Base-by-base conservation (phyloP, 495 filamentous ascomycete genomes). In the Cercophora samala region DNA sequence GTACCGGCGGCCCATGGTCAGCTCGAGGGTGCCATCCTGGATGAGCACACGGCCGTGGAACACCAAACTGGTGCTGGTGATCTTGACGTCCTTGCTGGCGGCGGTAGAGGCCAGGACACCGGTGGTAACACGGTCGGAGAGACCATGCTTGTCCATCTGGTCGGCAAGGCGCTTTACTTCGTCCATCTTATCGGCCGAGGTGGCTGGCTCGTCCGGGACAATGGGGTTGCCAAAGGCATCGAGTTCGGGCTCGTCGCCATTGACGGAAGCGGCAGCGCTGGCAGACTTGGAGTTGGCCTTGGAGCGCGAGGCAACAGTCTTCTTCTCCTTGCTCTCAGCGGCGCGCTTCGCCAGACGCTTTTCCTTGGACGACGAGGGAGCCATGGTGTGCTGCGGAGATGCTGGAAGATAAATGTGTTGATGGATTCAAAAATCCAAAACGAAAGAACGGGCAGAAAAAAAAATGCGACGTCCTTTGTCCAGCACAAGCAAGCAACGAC, bases 11-110 rank as follows among this genome's bases (percentile, higher is more conserved):
- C 90, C 91, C 75, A 93, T 93, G 75, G 92, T 97, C 72, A 99
- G 85, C 78, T 99, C 95, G 73, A 99, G 85, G 25, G 89, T 93
- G 63, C 91, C 89, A 78, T 99, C 95, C 71, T 87, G 92, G 78
- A 99, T 89, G 63, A 99, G 88, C 69, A 99, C 96, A 70, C 90
- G 93, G 69, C 95, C 95, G 82, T 99, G 95, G 87, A 99, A 99
- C 66, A 96, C 93, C 63, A 99, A 83, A 42, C 90, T 96, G 71
- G 88, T 87, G 52, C 94, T 97, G 62, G 91, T 95, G 76, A 99
- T 91, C 86, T 99, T 99, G 76, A 95, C 91, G 77, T 99, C 95
- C 73, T 92, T 88, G 81, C 90, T 93, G 54, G 90, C 81, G 62
- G 85, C 78, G 58, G 95, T 83, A 26, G 96, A 98, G 21, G 94